phyloP scores from a whole-genome alignment of 208 protist genomes.

The Acanthamoeba triangularis region DNA sequence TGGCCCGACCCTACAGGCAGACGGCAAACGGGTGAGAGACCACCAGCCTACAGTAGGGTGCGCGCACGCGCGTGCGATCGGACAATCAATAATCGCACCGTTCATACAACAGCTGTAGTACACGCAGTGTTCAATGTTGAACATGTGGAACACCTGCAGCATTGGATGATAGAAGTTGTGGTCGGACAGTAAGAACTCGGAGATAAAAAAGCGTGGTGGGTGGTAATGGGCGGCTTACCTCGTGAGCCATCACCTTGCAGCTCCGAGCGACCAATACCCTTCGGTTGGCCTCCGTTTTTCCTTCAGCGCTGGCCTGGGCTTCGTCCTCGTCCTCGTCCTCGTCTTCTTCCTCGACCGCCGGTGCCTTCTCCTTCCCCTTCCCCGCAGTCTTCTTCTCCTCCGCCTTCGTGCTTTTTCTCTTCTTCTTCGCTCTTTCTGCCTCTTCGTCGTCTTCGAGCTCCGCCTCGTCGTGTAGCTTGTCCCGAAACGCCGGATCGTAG shows the following conservation, averaged over 20 bases:
- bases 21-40: neutral
- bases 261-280: neutral
- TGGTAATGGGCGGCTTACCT: neutral
- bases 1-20: conserved; percentile 11
- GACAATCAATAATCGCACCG: neutral
- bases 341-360: neutral
- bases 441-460: neutral
- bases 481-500: conserved; percentile 19
- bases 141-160: conserved; percentile 59
- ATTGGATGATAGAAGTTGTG: too few relatives aligned
- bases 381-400: neutral
- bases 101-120: conserved; percentile 67
- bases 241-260: conserved; percentile 67
- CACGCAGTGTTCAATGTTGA: conserved; percentile 56
- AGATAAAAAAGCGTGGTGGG: neutral
- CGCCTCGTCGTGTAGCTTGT: neutral
- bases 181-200: too few relatives aligned
- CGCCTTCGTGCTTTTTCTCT: neutral
- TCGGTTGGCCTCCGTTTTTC: neutral
- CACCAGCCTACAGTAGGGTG: neutral
- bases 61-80: too few relatives aligned
- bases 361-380: neutral
- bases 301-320: neutral
- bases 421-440: conserved; percentile 26
- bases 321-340: neutral